A percentile compares a stretch with the other conserved stretches of the same genome.
phyloP scores from a whole-genome alignment of 2,329 filamentous ascomycete genomes.

The Fusarium pseudocircinatum region DNA sequence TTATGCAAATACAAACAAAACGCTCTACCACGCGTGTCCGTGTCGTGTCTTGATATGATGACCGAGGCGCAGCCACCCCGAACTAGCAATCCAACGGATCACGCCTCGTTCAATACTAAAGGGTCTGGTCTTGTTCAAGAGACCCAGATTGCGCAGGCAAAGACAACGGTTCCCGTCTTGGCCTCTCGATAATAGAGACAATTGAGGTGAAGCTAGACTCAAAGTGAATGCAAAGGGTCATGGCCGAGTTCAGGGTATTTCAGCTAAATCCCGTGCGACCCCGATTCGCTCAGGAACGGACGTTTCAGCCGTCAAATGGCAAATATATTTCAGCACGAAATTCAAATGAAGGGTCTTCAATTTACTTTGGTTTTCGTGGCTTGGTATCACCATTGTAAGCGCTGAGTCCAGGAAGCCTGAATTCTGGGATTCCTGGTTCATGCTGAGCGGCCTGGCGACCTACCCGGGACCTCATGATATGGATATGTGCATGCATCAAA shows the following conservation, averaged over 20 bases:
- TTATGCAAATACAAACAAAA: conserved; percentile 29
- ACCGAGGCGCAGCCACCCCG: background rate
- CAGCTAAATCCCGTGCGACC: conserved; percentile 1
- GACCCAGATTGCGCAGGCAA: conserved; percentile 2
- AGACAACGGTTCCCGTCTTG: conserved; percentile 28
- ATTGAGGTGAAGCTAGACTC: background rate
- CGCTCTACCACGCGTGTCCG: conserved; percentile 6
- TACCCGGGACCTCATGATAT: background rate
- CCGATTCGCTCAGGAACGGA: background rate
- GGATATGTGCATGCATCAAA: background rate
- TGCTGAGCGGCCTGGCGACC: no score
- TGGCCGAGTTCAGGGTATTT: conserved; percentile 5
- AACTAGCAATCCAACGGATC: conserved; percentile 5
- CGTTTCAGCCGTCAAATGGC: background rate
- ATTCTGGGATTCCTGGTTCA: background rate
- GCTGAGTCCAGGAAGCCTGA: background rate
- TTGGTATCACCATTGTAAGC: conserved; percentile 8
- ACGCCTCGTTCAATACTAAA: conserved; percentile 8
- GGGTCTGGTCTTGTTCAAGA: background rate
- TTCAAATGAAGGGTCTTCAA: conserved; percentile 6
- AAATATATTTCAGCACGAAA: background rate
- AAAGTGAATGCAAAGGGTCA: conserved; percentile 1
- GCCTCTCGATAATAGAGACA: conserved; percentile 4
- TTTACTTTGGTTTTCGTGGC: background rate
- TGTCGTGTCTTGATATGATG: background rate